Evolutionary conservation across 2,329 filamentous ascomycete genomes (phyloP).

Genomic region (Cercospora nicotianae): DNA sequence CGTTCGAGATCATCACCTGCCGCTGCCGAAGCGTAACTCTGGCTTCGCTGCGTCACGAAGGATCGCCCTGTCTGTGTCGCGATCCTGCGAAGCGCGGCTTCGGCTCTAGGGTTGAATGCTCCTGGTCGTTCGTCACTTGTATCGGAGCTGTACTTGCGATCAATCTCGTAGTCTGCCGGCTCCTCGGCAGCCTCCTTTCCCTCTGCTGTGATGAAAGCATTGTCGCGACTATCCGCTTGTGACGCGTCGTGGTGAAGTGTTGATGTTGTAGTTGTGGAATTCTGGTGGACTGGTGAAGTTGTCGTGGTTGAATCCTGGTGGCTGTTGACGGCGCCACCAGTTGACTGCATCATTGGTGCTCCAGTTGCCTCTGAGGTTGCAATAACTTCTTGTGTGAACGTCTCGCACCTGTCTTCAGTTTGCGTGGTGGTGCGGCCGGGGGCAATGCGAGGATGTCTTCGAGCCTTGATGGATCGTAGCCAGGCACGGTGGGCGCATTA

Average conservation of each 20-base stretch:
- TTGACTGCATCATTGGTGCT: constrained; percentile 14
- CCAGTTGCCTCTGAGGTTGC: constrained; percentile 12
- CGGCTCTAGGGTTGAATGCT: constrained; percentile 24
- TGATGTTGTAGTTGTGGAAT: constrained; percentile 14
- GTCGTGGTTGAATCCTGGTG: constrained; percentile 14
- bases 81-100: constrained; percentile 25
- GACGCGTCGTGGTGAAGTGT: constrained; percentile 12
- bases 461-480: constrained; percentile 21
- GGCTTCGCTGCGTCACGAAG: constrained; percentile 20
- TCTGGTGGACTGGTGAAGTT: not conserved
- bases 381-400: constrained; percentile 5
- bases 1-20: constrained; percentile 26
- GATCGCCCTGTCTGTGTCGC: constrained; percentile 27
- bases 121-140: constrained; percentile 15
- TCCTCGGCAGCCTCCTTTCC: constrained; percentile 34
- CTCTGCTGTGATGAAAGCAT: constrained; percentile 30
- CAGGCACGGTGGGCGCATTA: constrained; percentile 14
- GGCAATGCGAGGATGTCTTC: constrained; percentile 15
- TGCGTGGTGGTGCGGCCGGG: constrained; percentile 22
- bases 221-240: constrained; percentile 4
- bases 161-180: constrained; percentile 19
- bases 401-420: constrained; percentile 15
- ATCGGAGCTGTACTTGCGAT: constrained; percentile 19
- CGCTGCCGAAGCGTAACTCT: constrained; percentile 11
- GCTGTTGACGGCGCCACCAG: constrained; percentile 17